phyloP scores from a whole-genome alignment of 2,329 filamentous ascomycete species.

The Alternaria triticina region DNA sequence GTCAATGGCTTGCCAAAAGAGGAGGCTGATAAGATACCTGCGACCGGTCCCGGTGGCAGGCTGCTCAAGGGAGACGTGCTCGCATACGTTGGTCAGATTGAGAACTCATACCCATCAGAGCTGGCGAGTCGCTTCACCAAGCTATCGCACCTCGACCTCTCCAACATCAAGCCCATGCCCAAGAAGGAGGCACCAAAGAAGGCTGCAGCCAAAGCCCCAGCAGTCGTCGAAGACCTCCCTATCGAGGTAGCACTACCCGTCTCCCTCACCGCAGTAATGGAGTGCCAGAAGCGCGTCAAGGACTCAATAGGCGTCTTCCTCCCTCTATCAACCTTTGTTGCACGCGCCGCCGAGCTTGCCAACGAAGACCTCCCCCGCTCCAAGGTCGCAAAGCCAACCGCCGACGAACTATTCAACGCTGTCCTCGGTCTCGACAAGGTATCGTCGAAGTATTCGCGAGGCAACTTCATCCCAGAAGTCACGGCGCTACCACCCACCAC shows the following conservation, averaged over 20 bases:
- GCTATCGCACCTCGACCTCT: constrained; percentile 85
- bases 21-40: constrained; percentile 80
- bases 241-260: constrained; percentile 74
- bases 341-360: constrained; percentile 81
- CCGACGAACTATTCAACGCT: constrained; percentile 87
- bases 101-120: constrained; percentile 71
- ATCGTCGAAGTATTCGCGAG: constrained; percentile 58
- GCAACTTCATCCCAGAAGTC: constrained; percentile 75
- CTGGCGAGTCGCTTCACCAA: constrained; percentile 75
- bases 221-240: constrained; percentile 55
- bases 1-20: constrained; percentile 77
- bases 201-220: constrained; percentile 48
- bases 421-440: constrained; percentile 74
- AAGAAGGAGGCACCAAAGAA: constrained; percentile 56
- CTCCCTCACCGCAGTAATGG: constrained; percentile 77
- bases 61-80: constrained; percentile 95
- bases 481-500: constrained; percentile 50
- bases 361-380: constrained; percentile 83
- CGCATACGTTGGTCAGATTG: constrained; percentile 82
- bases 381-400: constrained; percentile 68
- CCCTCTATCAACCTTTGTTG: constrained; percentile 85
- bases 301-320: constrained; percentile 78
- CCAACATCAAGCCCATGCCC: constrained; percentile 84
- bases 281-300: constrained; percentile 81
- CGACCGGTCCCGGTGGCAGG: constrained; percentile 85